These are phyloP conservation scores for Citropsis articulata DNA, from an alignment of 345 rosid species.

Conservation along the genomic window DNA sequence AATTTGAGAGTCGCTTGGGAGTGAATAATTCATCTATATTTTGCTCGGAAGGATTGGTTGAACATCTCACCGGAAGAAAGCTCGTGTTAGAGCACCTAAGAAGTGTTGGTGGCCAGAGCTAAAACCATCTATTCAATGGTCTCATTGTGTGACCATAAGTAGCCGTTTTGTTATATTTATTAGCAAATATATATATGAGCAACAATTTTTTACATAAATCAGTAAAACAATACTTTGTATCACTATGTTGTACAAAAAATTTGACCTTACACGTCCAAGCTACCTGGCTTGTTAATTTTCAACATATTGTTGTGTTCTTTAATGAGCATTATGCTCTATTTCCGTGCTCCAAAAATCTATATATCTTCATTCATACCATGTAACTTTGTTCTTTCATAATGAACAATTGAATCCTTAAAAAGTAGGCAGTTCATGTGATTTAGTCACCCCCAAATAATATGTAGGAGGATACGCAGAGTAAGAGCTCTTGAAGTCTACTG, in stretches of 20 bases:
- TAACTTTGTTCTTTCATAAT: neutral
- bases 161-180: neutral
- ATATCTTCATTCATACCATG: neutral
- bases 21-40: neutral
- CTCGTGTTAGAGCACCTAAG: conserved; percentile 47
- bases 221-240: neutral
- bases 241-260: neutral
- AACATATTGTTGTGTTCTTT: neutral
- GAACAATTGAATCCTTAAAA: neutral
- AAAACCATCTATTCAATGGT: neutral
- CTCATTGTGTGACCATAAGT: neutral
- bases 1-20: neutral
- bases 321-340: neutral
- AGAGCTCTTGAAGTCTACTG: too few species aligned
- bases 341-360: neutral
- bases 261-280: neutral
- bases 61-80: conserved; percentile 65
- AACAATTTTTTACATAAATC: neutral
- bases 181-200: neutral
- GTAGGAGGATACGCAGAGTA: too few species aligned
- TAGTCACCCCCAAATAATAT: too few species aligned
- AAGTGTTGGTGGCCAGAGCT: conserved; percentile 6
- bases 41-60: conserved; percentile 55
- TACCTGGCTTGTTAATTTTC: neutral
- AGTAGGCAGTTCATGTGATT: too few species aligned